These are phyloP conservation scores for Erodium texanum DNA, from an alignment of 441 rosid species.

Conservation along the genomic window DNA sequence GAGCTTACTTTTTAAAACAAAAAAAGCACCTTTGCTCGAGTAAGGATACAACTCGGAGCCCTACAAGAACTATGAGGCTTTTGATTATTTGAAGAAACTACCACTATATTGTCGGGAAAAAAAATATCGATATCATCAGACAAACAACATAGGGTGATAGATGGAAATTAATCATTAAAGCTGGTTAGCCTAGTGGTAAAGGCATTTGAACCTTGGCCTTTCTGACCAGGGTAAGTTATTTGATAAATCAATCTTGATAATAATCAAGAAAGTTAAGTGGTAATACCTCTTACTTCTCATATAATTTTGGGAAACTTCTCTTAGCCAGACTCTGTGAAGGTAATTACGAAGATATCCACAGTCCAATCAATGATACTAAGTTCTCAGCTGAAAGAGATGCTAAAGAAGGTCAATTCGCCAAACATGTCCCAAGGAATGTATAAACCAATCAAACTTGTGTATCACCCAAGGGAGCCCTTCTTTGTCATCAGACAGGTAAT, in stretches of 20 bases:
- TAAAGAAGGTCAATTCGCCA: conserved; percentile 36
- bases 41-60: neutral
- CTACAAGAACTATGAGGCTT: neutral
- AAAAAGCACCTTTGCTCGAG: neutral
- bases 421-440: conserved; percentile 32
- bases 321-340: conserved; percentile 50
- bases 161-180: too few relatives aligned
- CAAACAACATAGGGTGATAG: neutral
- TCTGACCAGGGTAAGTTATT: too few relatives aligned
- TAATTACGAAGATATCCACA: conserved; percentile 50
- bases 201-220: too few relatives aligned
- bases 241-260: too few relatives aligned
- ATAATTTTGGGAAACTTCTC: conserved; percentile 5
- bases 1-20: neutral
- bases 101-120: neutral
- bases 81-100: neutral
- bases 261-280: too few relatives aligned
- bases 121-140: neutral
- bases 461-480: conserved; percentile 68
- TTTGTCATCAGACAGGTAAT: conserved; percentile 71
- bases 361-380: conserved; percentile 65
- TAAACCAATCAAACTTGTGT: conserved; percentile 56
- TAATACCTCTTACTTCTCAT: too few relatives aligned
- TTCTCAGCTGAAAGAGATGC: conserved; percentile 65
- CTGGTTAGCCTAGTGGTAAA: too few relatives aligned